Conservation (phyloP, 2,329 filamentous ascomycete species). For the Polytolypa hystricis region DNA sequence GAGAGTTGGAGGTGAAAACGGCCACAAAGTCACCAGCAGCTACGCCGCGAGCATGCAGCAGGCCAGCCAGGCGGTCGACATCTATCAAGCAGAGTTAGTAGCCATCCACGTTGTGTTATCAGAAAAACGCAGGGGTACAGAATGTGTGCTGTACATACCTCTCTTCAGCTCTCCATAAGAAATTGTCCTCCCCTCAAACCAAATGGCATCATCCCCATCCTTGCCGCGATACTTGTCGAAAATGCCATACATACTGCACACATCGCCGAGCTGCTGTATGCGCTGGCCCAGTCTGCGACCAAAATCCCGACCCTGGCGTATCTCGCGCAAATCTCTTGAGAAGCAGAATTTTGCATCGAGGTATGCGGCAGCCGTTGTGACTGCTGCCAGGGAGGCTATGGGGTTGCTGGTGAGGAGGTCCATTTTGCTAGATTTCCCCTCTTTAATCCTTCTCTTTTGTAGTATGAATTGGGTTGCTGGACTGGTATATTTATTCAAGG, state of each 20-base stretch:
- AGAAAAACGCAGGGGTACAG: slow-evolving; percentile 7
- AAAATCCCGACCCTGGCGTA: slow-evolving; percentile 25
- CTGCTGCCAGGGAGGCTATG: neutral
- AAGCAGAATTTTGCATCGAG: slow-evolving; percentile 34
- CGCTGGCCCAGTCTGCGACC: slow-evolving; percentile 24
- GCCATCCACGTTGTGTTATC: slow-evolving; percentile 1
- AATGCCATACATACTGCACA: slow-evolving; percentile 32
- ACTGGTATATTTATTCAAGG: too few relatives aligned
- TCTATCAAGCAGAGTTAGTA: slow-evolving; percentile 19
- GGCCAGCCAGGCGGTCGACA: slow-evolving; percentile 34
- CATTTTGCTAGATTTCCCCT: too few relatives aligned
- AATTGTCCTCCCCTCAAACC: slow-evolving; percentile 40
- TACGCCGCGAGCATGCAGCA: slow-evolving; percentile 29
- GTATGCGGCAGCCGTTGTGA: slow-evolving; percentile 17
- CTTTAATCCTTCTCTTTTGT: too few relatives aligned
- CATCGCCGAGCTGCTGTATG: slow-evolving; percentile 28
- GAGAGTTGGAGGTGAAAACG: slow-evolving; percentile 39
- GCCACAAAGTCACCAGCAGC: slow-evolving; percentile 32
- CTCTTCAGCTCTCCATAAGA: slow-evolving; percentile 36
- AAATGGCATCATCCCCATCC: slow-evolving; percentile 31
- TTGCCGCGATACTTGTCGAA: slow-evolving; percentile 30
- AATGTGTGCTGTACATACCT: slow-evolving; percentile 20
- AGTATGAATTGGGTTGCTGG: too few relatives aligned
- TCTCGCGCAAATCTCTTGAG: slow-evolving; percentile 27
- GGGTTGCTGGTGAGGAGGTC: neutral